Percentiles rank a stretch among this genome's conserved stretches.
Conservation (phyloP, 2,329 filamentous ascomycete species). For the Thielaviopsis populi region DNA sequence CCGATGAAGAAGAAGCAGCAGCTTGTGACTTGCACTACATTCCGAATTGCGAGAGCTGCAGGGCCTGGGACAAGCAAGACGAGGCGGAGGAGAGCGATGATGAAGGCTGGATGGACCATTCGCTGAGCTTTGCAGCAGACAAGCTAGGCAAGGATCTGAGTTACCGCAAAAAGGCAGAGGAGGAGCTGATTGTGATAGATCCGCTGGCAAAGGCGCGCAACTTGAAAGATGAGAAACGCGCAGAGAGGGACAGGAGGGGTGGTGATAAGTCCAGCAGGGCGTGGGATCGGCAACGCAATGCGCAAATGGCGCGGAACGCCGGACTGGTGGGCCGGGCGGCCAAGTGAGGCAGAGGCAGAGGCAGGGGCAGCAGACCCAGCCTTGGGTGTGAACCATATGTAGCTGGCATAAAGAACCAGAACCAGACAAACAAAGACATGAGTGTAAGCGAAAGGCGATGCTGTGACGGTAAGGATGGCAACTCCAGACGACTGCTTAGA, state of each 20-base stretch:
- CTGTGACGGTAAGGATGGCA: background rate
- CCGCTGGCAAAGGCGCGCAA: slow-evolving; percentile 68
- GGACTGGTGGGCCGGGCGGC: slow-evolving; percentile 43
- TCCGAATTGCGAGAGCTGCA: slow-evolving; percentile 83
- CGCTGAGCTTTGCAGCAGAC: slow-evolving; percentile 75
- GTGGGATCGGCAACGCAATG: slow-evolving; percentile 43
- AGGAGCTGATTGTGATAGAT: slow-evolving; percentile 86
- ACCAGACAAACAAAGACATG: background rate
- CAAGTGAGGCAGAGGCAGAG: slow-evolving; percentile 25
- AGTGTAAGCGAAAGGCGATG: background rate
- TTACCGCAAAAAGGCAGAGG: slow-evolving; percentile 81
- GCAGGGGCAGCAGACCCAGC: background rate
- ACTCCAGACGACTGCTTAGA: no score
- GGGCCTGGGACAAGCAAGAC: slow-evolving; percentile 59
- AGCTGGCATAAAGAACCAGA: background rate
- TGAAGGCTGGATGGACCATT: slow-evolving; percentile 72
- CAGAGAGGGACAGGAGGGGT: slow-evolving; percentile 38
- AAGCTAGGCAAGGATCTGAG: slow-evolving; percentile 79
- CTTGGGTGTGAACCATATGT: no score
- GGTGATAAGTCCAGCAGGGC: slow-evolving; percentile 38
- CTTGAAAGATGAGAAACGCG: slow-evolving; percentile 49
- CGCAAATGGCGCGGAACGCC: slow-evolving; percentile 38
- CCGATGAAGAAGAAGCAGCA: slow-evolving; percentile 58
- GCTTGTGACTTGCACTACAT: slow-evolving; percentile 95
- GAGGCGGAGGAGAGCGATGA: slow-evolving; percentile 32